Evolutionary conservation across 805 yeast species (phyloP).

Genomic region (Ogataea trehaloabstinens): DNA sequence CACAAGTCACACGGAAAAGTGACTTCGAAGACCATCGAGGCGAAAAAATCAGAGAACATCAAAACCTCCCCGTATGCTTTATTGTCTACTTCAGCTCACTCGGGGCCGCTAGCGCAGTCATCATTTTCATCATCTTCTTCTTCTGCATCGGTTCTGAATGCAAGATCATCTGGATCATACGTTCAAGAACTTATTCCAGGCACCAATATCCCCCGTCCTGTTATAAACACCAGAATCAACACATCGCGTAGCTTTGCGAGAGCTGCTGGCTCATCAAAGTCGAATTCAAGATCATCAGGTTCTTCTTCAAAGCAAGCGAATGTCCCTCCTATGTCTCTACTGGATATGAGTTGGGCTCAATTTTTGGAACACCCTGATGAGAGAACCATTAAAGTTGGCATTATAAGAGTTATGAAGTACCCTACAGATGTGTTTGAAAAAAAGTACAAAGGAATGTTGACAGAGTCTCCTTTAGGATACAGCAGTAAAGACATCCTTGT

Average conservation of each 20-base stretch:
- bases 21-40: neutral
- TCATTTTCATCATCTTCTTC: conserved; percentile 1
- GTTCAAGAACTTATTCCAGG: conserved; percentile 51
- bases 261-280: conserved; percentile 7
- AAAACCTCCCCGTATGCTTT: neutral
- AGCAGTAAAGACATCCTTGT: conserved; percentile 34
- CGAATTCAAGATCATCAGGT: conserved; percentile 13
- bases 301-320: conserved; percentile 19
- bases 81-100: no score
- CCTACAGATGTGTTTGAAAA: conserved; percentile 52
- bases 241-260: conserved; percentile 18
- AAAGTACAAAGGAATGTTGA: conserved; percentile 53
- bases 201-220: conserved; percentile 55
- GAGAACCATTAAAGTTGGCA: conserved; percentile 56
- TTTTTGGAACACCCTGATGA: conserved; percentile 57
- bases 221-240: conserved; percentile 36
- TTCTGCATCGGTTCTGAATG: conserved; percentile 8
- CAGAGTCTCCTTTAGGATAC: conserved; percentile 58
- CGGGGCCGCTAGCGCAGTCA: neutral
- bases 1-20: neutral
- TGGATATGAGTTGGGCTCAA: conserved; percentile 60
- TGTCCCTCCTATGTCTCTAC: conserved; percentile 45
- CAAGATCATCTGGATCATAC: conserved; percentile 17
- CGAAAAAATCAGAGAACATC: neutral
- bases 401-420: conserved; percentile 44